A percentile compares a stretch with the other conserved stretches of the same genome.
These are phyloP conservation scores for Fusarium praegraminearum DNA, from an alignment of 2,329 filamentous ascomycete species.

Conservation along the genomic window DNA sequence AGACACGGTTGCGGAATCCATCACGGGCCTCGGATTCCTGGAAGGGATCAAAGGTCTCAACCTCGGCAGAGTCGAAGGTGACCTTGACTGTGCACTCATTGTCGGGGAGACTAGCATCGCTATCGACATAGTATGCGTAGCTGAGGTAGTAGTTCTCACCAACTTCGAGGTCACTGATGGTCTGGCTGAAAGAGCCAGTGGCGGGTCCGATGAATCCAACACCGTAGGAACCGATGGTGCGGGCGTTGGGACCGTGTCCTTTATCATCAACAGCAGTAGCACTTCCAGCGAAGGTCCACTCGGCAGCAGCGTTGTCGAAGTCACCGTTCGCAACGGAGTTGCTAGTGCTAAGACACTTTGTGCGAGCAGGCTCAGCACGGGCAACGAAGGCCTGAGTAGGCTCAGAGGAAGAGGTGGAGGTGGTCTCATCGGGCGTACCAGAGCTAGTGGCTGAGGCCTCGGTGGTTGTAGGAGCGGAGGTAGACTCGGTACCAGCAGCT, in stretches of 20 bases:
- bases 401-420: not conserved
- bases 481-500: not conserved
- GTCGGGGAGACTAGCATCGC: not conserved
- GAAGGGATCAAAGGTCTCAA: constrained; percentile 35
- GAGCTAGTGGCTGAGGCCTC: not conserved
- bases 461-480: not conserved
- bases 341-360: not conserved
- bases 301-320: not conserved
- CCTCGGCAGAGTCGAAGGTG: constrained; percentile 1
- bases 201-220: not conserved
- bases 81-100: constrained; percentile 25
- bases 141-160: not conserved
- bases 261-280: not conserved
- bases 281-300: constrained; percentile 1
- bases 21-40: not conserved
- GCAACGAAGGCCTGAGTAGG: not conserved
- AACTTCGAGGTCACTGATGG: not conserved
- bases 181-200: constrained; percentile 5
- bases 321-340: constrained; percentile 6
- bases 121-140: constrained; percentile 15
- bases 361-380: not conserved
- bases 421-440: not conserved
- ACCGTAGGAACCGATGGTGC: not conserved
- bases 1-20: constrained; percentile 8
- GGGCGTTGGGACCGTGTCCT: not conserved